Conservation (phyloP, 176 grass and related monocot species). For the Pontederia paniculata region DNA sequence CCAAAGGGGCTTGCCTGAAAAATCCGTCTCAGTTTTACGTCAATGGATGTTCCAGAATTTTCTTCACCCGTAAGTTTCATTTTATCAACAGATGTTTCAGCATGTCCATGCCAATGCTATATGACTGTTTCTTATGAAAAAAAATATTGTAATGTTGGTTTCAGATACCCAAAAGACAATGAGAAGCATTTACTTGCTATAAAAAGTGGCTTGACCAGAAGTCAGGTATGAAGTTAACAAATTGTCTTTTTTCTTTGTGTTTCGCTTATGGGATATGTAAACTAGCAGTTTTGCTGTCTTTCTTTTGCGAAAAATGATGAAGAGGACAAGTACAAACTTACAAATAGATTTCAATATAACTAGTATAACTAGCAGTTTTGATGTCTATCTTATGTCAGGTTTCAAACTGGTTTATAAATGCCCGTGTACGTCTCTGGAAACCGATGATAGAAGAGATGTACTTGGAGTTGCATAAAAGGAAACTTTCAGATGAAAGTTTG, state of each 20-base stretch:
- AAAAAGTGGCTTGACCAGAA: constrained; percentile 60
- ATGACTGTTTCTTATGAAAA: not conserved
- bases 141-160: constrained; percentile 1
- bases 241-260: not conserved
- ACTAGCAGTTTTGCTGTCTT: no score
- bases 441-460: constrained; percentile 94
- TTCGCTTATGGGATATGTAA: not conserved
- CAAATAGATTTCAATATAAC: no score
- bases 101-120: not conserved
- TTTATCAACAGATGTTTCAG: not conserved
- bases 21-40: constrained; percentile 72
- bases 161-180: constrained; percentile 75
- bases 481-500: not conserved
- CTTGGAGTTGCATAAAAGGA: constrained; percentile 41
- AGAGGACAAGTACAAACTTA: not conserved
- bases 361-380: no score
- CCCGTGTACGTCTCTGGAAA: constrained; percentile 70
- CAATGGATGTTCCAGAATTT: constrained; percentile 93
- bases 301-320: not conserved
- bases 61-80: constrained; percentile 60
- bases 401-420: constrained; percentile 96
- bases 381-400: constrained; percentile 40
- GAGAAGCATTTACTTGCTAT: constrained; percentile 78
- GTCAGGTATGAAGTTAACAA: constrained; percentile 33
- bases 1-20: constrained; percentile 70